Evolutionary conservation across 2,329 filamentous ascomycete species (phyloP), one percentile per base, ranked within the genome.

Genomic region (Hypoxylon sp.): DNA sequence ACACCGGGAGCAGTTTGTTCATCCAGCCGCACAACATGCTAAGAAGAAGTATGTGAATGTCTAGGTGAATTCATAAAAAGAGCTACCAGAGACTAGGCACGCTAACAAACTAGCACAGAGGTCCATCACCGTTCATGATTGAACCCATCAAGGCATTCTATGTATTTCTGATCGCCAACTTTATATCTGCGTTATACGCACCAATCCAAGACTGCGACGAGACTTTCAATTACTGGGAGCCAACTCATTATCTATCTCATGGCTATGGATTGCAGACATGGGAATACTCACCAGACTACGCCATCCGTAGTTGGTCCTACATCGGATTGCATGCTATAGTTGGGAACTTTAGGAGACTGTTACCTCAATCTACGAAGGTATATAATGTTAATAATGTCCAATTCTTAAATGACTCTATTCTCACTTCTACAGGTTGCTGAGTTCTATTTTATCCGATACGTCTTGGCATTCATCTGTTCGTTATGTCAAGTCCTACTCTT

Each of bases 201-300:
- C 96, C 96, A 0, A 97, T 99, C 72, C 94, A 98, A 79, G 96
- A 99, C 81, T 99, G 96, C 79, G 96, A 99, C 76, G 96, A 99
- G 83, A 95, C 95, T 10, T 99, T 97, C 87, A 99, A 99, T 80
- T 99, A 97, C 84, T 99, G 95, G 94, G 96, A 99, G 76, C 95
- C 96, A 0, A 90, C 94, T 0, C 96, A 99, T 81, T 99, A 98
- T 80, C 87, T 99, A 29, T 92, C 90, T 66, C 94, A 98, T 83
- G 93, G 93, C 74, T 95, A 97, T 77, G 96, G 95, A 42, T 85
- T 98, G 55, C 94, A 99, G 83, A 99, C 96, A 0, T 99, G 96
- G 96, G 96, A 99, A 81, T 99, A 98, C 81, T 97, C 95, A 0
- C 96, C 96, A 4, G 91, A 95, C 64, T 98, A 92, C 81, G 93